Evolutionary conservation across 768 basidiomycete genomes (phyloP).

Genomic region (Boletus rubropictus): DNA sequence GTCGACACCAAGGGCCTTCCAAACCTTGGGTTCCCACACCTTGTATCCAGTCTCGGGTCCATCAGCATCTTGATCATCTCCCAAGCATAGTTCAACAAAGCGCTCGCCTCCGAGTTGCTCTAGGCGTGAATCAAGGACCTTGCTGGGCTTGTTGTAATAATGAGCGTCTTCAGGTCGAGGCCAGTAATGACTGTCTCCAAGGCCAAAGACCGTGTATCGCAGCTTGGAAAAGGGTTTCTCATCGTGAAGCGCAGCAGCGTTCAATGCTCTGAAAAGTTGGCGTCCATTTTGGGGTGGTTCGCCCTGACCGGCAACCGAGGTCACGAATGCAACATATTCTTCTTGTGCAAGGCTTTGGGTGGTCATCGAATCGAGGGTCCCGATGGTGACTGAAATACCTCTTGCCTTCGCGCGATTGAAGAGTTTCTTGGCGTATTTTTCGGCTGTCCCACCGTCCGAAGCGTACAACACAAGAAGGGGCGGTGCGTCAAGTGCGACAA

Average conservation of each 20-base stretch:
- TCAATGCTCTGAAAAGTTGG: slow-evolving; percentile 79
- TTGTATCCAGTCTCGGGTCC: slow-evolving; percentile 96
- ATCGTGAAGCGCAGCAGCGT: slow-evolving; percentile 46
- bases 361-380: slow-evolving; percentile 76
- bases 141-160: slow-evolving; percentile 95
- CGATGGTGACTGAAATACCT: slow-evolving; percentile 69
- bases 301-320: slow-evolving; percentile 93
- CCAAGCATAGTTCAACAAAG: slow-evolving; percentile 72
- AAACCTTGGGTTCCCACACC: slow-evolving; percentile 86
- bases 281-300: slow-evolving; percentile 97
- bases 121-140: slow-evolving; percentile 80
- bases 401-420: slow-evolving; percentile 77
- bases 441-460: slow-evolving; percentile 92
- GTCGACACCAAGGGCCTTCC: slow-evolving; percentile 94
- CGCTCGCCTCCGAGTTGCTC: slow-evolving; percentile 76
- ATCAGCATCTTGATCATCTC: slow-evolving; percentile 96
- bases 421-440: slow-evolving; percentile 91
- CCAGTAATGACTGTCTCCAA: slow-evolving; percentile 99
- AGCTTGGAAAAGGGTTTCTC: slow-evolving; percentile 58
- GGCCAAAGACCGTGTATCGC: slow-evolving; percentile 80
- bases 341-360: slow-evolving; percentile 72
- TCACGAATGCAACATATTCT: slow-evolving; percentile 75
- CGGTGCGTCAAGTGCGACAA: slow-evolving; percentile 81
- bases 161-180: slow-evolving; percentile 94
- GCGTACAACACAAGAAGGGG: slow-evolving; percentile 89